Conservation (phyloP, 2,329 filamentous ascomycete genomes). For the Diaporthe caulivora region DNA sequence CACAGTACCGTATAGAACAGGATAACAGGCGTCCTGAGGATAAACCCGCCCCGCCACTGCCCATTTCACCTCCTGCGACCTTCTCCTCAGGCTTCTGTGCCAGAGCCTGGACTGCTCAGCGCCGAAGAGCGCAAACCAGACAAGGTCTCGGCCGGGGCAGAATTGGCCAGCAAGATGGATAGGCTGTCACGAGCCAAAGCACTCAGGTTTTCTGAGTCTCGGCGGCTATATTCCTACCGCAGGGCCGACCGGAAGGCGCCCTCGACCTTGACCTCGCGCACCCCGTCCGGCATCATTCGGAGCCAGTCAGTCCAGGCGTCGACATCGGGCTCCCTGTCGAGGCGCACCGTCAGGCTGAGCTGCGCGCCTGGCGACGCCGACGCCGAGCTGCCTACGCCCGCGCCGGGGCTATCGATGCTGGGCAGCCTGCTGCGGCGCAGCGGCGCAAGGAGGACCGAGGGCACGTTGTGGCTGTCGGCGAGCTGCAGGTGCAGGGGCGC, state of each 20-base stretch:
- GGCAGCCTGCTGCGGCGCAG: constrained; percentile 53
- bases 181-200: background rate
- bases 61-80: background rate
- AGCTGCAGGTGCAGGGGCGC: constrained; percentile 69
- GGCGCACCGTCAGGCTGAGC: constrained; percentile 62
- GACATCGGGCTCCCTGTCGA: constrained; percentile 65
- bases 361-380: constrained; percentile 51
- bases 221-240: background rate
- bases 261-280: constrained; percentile 68
- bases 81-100: too few species aligned
- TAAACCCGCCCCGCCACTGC: background rate
- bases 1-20: background rate
- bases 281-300: constrained; percentile 68
- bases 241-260: constrained; percentile 53
- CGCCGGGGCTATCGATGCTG: background rate
- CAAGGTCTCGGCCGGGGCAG: too few species aligned
- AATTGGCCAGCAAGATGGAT: background rate
- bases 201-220: background rate
- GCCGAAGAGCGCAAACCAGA: background rate
- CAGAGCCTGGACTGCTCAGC: too few species aligned
- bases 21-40: background rate
- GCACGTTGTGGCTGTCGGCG: constrained; percentile 64
- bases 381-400: background rate
- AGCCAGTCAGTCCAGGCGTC: constrained; percentile 71
- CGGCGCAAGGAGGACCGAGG: constrained; percentile 68